Conservation (phyloP, 225 moss, liverwort and hornwort species). For the Pseudisothecium myosuroides region DNA sequence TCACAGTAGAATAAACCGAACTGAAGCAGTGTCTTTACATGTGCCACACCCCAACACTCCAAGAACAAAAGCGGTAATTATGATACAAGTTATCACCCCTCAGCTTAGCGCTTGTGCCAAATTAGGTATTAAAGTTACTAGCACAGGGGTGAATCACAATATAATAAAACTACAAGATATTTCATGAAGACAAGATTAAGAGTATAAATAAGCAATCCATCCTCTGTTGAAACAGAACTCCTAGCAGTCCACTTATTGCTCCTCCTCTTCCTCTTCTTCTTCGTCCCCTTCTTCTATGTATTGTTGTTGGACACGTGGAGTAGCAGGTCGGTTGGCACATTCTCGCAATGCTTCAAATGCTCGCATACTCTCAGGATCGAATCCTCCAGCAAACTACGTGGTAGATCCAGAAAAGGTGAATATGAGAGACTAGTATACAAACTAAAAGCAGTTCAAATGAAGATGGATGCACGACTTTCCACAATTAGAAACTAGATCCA, state of each 20-base stretch:
- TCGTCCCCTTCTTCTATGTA: not conserved
- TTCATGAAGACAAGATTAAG: not conserved
- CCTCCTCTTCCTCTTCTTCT: not conserved
- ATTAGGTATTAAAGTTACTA: not conserved
- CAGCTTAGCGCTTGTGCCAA: not conserved
- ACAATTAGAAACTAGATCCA: not conserved
- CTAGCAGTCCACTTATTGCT: not conserved
- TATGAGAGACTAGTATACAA: not conserved
- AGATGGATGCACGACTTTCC: not conserved
- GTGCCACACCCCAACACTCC: not conserved
- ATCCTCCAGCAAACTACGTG: constrained; percentile 75
- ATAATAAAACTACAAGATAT: not conserved
- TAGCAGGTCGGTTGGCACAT: constrained; percentile 40
- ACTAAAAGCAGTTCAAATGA: not conserved
- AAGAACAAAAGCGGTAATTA: not conserved
- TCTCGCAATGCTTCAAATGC: constrained; percentile 71
- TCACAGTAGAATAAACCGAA: not conserved
- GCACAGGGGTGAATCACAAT: not conserved
- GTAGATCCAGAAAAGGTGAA: not conserved
- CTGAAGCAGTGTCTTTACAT: not conserved
- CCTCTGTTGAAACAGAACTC: not conserved
- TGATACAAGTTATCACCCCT: constrained; percentile 2
- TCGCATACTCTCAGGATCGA: constrained; percentile 81
- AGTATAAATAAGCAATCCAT: not conserved
- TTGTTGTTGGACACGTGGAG: not conserved